Conservation (phyloP, 2,329 filamentous ascomycete species). For the Teratosphaeria destructans region DNA sequence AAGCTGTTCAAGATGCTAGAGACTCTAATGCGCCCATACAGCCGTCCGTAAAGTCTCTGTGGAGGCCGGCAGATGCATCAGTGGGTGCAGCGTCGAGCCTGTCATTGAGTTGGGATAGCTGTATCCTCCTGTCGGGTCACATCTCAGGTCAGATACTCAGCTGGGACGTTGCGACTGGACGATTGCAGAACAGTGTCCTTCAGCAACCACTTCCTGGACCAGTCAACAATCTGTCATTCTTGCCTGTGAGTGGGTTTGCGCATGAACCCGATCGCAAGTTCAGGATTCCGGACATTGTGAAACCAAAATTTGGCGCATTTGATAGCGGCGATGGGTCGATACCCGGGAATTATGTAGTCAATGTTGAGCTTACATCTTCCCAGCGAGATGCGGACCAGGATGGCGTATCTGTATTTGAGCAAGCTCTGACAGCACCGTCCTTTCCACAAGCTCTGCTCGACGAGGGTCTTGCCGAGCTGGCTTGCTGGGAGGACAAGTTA, state of each 20-base stretch:
- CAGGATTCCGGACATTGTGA: conserved; percentile 55
- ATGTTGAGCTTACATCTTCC: conserved; percentile 46
- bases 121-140: conserved; percentile 70
- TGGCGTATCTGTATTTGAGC: conserved; percentile 24
- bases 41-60: conserved; percentile 26
- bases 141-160: conserved; percentile 63
- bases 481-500: conserved; percentile 20
- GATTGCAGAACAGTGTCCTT: conserved; percentile 52
- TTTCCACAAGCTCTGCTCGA: conserved; percentile 30
- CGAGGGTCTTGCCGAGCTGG: conserved; percentile 24
- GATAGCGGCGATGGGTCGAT: conserved; percentile 27
- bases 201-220: conserved; percentile 62
- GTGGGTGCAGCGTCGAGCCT: conserved; percentile 58
- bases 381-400: conserved; percentile 12
- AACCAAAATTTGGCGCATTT: conserved; percentile 61
- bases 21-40: conserved; percentile 27
- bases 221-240: conserved; percentile 70
- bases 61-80: conserved; percentile 33
- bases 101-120: conserved; percentile 71
- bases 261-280: conserved; percentile 30
- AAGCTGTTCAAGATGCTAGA: conserved; percentile 12
- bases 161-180: conserved; percentile 69
- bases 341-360: conserved; percentile 53
- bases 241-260: conserved; percentile 47
- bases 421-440: conserved; percentile 32